phyloP scores from a whole-genome alignment of 1,139 yeast species.

The Magnusiomyces magnusii region DNA sequence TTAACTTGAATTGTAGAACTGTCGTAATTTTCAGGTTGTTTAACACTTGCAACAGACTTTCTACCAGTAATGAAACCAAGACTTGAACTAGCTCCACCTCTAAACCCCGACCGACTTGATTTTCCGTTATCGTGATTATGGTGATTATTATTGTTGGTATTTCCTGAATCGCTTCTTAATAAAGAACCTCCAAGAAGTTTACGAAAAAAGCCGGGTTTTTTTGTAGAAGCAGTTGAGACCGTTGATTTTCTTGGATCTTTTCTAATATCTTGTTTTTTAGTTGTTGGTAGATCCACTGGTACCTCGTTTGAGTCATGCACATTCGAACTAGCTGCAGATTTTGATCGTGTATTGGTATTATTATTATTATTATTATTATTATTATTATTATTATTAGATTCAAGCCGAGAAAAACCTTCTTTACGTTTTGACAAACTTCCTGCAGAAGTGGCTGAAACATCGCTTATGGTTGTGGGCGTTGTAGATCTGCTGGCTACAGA shows the following conservation, averaged over 20 bases:
- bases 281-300: conserved; percentile 26
- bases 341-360: background rate
- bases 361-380: too few species aligned
- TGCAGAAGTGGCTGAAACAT: conserved; percentile 83
- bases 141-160: too few species aligned
- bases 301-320: conserved; percentile 16
- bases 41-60: background rate
- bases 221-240: background rate
- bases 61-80: background rate
- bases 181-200: conserved; percentile 36
- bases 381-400: background rate
- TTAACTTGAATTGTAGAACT: background rate
- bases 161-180: background rate
- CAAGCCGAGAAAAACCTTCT: conserved; percentile 10
- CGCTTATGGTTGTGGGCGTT: conserved; percentile 40
- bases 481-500: conserved; percentile 23
- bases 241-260: conserved; percentile 8
- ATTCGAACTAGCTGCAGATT: background rate
- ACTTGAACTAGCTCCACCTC: background rate
- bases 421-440: conserved; percentile 46
- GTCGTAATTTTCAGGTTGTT: background rate
- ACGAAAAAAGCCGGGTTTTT: conserved; percentile 41
- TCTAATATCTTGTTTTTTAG: conserved; percentile 7
- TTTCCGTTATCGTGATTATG: too few species aligned
- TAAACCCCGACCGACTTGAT: background rate